Base-by-base conservation (phyloP, 768 basidiomycete genomes). In the Paxillus involutus region DNA sequence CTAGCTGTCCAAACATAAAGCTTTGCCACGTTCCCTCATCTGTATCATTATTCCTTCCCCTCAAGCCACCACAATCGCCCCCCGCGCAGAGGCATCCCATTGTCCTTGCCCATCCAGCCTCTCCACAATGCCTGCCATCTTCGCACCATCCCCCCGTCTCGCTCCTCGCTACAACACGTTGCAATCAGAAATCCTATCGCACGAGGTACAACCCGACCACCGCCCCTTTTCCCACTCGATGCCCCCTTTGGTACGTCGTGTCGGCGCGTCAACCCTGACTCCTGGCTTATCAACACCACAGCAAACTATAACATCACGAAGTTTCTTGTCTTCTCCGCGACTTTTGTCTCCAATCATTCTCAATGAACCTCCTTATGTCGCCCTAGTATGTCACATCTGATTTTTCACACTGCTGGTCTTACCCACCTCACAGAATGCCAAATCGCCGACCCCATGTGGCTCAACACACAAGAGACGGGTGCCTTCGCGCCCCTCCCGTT, bases 331-430 rank as follows among this genome's bases (percentile, higher is more conserved):
- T 30, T 72, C 73, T 1, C 68, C 73, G 12, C 66, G 69, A 16
- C 72, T 77, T 5, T 48, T 74, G 56, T 75, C 75, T 14, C 75
- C 75, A 6, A 68, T 77, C 46, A 59, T 66, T 58, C 63, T 77
- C 49, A 62, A 59, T 21, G 73, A 74, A 16, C 35, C 66, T 24
- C 59, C 66, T 16, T 58, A 57, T 30, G 14, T 59, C 53, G 51
- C 61, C n/a, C 35, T 59, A 42, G 63, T 65, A 48, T 26, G 62
- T 60, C 13, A 41, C 47, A 50, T 57, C 33, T 26, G 5, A 2
- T 8, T 41, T 10, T 46, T 2, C 14, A 6, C 24, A 4, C 45
- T 14, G 32, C 50, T n/a, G 6, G 0, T 16, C 53, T 60, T 26
- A 32, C 26, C 14, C 52, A 4, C 47, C 42, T 46, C 47, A 24